Conservation (phyloP, 2,329 filamentous ascomycete species). For the Trichophyton schoenleinii region DNA sequence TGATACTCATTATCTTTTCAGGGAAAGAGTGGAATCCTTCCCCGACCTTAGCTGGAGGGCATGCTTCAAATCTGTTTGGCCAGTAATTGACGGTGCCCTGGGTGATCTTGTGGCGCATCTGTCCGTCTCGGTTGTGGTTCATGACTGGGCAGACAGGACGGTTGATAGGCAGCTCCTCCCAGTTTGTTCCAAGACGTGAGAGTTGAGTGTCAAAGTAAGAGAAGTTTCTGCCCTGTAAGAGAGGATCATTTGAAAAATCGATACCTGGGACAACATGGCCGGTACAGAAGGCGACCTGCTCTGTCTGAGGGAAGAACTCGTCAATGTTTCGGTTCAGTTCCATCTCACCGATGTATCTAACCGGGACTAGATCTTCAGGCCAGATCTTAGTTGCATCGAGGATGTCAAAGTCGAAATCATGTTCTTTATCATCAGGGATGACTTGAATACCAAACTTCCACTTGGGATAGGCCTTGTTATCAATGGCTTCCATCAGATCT, state of each 20-base stretch:
- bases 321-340: slow-evolving; percentile 69
- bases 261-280: slow-evolving; percentile 67
- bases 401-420: slow-evolving; percentile 75
- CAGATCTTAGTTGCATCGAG: slow-evolving; percentile 77
- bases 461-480: slow-evolving; percentile 55
- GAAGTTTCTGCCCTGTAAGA: slow-evolving; percentile 61
- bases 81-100: slow-evolving; percentile 67
- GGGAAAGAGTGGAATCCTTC: slow-evolving; percentile 60
- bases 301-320: slow-evolving; percentile 70
- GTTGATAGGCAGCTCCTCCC: slow-evolving; percentile 67
- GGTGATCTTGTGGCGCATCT: slow-evolving; percentile 58
- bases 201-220: slow-evolving; percentile 45
- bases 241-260: slow-evolving; percentile 62
- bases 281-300: slow-evolving; percentile 75
- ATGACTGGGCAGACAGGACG: slow-evolving; percentile 60
- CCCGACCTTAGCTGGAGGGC: slow-evolving; percentile 48
- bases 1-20: slow-evolving; percentile 54
- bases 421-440: slow-evolving; percentile 55
- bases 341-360: slow-evolving; percentile 66
- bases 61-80: slow-evolving; percentile 56
- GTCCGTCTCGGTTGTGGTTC: slow-evolving; percentile 65
- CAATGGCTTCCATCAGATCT: slow-evolving; percentile 62
- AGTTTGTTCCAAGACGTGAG: slow-evolving; percentile 59
- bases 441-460: slow-evolving; percentile 78
- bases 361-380: slow-evolving; percentile 64